Base-by-base conservation (phyloP, 164 flowering plant genomes). In the Tetrastigma voinierianum region DNA sequence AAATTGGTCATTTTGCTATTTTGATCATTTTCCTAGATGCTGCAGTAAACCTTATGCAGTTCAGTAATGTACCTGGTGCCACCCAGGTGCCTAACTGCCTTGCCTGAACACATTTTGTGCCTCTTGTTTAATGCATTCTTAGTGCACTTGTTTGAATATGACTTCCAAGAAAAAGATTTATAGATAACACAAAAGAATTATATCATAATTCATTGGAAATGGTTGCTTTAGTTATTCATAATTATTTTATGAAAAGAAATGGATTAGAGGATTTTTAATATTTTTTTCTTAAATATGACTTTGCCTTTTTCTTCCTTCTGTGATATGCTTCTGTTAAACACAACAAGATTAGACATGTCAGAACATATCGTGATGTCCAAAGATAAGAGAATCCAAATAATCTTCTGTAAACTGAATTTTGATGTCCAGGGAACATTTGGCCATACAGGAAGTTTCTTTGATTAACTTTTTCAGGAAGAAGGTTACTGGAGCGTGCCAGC, bases 401-500 rank as follows among this genome's bases (percentile, higher is more conserved):
- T 47, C 20, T 20, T 15, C 14, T 59, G 43, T 4, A 12, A 48
- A 61, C 19, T 57, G 47, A 15, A 12, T 14, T 10, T 18, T 2
- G 20, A 62, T 55, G 23, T 15, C 21, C 46, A 16, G n/a, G 56
- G 13, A 23, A 32, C 57, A 23, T 48, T 9, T 3, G 2, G n/a
- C 44, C 7, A 46, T 54, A 15, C 8, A 23, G 19, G 40, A 46
- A 43, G 10, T 2, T 10, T 56, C 8, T 67, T 23, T n/a, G n/a
- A 1, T 10, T 18, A 6, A 6, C 54, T 68, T 63, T 66, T 67
- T 19, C 73, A 91, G 98, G 88, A 84, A 79, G 83, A 88, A 79
- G 83, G 74, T 81, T 95, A n/a, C 66, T 81, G n/a, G 21, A 87
- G 69, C 88, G n/a, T 73, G 97, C 94, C 45, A 79, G 86, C 77